phyloP scores from a whole-genome alignment of 1,284 basidiomycete species.

The Rhodotorula sp. region DNA sequence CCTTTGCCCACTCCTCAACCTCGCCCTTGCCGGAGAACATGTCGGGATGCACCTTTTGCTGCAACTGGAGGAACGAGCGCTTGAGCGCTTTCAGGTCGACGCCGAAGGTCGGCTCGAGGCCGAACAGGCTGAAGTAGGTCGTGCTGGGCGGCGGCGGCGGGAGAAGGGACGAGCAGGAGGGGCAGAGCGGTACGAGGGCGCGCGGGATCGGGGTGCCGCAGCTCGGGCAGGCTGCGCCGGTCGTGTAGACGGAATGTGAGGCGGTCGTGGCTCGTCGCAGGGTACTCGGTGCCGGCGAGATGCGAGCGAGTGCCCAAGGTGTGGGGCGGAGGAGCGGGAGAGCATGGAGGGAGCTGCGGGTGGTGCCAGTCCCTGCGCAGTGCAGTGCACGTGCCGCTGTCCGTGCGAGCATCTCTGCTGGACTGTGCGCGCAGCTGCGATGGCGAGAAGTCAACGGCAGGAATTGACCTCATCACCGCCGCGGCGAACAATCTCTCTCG shows the following conservation, averaged over 20 bases:
- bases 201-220: conserved; percentile 64
- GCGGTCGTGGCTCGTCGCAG: conserved; percentile 8
- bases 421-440: too few species aligned
- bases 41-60: conserved; percentile 77
- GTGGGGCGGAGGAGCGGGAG: not conserved
- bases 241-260: conserved; percentile 12
- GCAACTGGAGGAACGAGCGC: conserved; percentile 64
- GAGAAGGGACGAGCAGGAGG: conserved; percentile 64
- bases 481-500: too few species aligned
- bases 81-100: conserved; percentile 67
- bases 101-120: conserved; percentile 60
- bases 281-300: not conserved
- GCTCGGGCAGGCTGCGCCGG: conserved; percentile 57
- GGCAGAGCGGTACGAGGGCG: conserved; percentile 64
- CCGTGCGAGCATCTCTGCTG: too few species aligned
- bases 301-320: not conserved
- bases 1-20: conserved; percentile 61
- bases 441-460: too few species aligned
- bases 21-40: conserved; percentile 66
- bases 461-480: too few species aligned
- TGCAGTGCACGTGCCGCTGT: too few species aligned
- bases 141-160: conserved; percentile 55
- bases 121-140: conserved; percentile 59
- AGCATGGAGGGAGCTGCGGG: too few species aligned
- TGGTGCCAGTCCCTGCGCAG: too few species aligned